These are phyloP conservation scores for Leishmania tropica DNA, from an alignment of 208 protist species.

Conservation along the genomic window DNA sequence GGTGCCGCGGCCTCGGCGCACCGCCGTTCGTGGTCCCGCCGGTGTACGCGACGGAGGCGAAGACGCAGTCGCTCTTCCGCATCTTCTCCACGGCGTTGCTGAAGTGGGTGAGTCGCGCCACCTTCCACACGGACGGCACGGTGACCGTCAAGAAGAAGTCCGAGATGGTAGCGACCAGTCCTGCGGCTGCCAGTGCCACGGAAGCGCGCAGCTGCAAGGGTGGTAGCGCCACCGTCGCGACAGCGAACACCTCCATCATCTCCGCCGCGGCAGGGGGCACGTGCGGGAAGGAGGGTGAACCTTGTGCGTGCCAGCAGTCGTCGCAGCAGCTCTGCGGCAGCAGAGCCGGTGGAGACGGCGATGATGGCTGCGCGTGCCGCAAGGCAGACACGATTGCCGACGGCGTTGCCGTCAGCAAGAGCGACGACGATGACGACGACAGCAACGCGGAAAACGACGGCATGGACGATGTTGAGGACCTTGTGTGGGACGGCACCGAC, in stretches of 20 bases:
- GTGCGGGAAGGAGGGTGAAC: neutral
- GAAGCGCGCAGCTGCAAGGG: neutral
- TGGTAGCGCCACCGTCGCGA: neutral
- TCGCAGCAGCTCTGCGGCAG: neutral
- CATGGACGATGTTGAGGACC: constrained; percentile 74
- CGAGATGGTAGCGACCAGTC: neutral
- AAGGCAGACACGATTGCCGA: neutral
- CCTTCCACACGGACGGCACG: constrained; percentile 51
- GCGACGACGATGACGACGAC: constrained; percentile 25
- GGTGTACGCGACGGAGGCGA: constrained; percentile 76
- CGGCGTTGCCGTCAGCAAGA: neutral
- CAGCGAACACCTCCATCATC: too few relatives aligned
- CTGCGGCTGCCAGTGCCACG: neutral
- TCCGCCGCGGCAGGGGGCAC: neutral
- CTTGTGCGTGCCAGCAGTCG: constrained; percentile 2
- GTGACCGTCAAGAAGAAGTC: constrained; percentile 32
- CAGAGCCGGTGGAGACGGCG: neutral
- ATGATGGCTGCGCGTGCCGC: neutral
- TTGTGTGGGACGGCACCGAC: constrained; percentile 56
- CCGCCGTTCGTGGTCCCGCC: constrained; percentile 71
- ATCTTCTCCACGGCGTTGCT: constrained; percentile 61
- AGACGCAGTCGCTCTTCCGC: constrained; percentile 54
- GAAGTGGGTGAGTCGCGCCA: constrained; percentile 62
- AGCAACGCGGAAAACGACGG: constrained; percentile 32
- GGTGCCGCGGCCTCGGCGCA: constrained; percentile 74